Percentiles rank a stretch among this genome's conserved stretches.
phyloP scores from a whole-genome alignment of 768 basidiomycete genomes.

The Rhodotorula babjevae region DNA sequence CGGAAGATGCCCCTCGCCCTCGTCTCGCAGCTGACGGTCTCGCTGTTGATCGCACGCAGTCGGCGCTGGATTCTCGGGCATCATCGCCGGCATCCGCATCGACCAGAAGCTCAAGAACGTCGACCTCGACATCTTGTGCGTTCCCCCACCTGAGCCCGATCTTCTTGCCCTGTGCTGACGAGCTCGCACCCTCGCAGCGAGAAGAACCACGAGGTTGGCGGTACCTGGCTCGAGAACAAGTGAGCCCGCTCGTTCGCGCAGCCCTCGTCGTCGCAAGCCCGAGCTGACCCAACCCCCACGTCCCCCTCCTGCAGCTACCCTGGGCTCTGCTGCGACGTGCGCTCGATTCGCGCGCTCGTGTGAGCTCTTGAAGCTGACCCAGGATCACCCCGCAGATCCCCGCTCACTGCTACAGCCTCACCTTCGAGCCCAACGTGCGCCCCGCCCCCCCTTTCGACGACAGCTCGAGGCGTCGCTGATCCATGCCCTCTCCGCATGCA shows the following conservation, averaged over 20 bases:
- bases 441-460: background rate
- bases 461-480: background rate
- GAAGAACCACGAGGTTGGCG: constrained; percentile 58
- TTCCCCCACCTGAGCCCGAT: no score
- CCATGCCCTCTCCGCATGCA: background rate
- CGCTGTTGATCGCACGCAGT: constrained; percentile 39
- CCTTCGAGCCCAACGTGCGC: constrained; percentile 35
- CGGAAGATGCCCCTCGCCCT: background rate
- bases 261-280: background rate
- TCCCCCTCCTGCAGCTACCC: constrained; percentile 20
- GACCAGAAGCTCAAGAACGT: constrained; percentile 55
- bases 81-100: constrained; percentile 60
- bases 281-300: constrained; percentile 1
- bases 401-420: constrained; percentile 34
- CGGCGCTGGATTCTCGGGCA: constrained; percentile 61
- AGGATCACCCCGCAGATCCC: no score
- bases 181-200: constrained; percentile 47
- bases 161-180: no score
- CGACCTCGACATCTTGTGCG: constrained; percentile 53
- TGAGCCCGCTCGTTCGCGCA: background rate
- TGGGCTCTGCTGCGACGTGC: constrained; percentile 33
- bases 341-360: no score
- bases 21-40: background rate
- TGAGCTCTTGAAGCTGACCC: no score
- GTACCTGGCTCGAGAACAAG: constrained; percentile 53